Base-by-base conservation (phyloP, 2,329 filamentous ascomycete species). In the Hortaea sp. region DNA sequence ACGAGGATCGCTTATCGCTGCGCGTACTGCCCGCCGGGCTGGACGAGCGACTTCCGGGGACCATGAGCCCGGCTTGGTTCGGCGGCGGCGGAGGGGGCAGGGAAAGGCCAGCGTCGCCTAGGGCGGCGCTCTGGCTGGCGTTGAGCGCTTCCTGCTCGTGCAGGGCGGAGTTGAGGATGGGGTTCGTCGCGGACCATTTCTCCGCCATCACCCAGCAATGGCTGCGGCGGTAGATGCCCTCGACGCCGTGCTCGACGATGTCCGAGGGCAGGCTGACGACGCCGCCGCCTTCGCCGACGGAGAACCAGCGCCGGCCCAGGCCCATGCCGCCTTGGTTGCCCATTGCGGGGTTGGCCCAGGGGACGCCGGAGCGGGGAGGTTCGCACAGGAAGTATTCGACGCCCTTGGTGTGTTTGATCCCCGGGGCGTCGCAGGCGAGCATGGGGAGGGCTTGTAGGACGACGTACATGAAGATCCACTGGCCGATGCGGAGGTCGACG, bases 311-410 rank as follows among this genome's bases (percentile, higher is more conserved):
- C 82, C 75, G 12, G 49, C 48, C 10, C 44, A 42, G 20, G 43
- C 49, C 9, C 61, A 63, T 44, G 74, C 71, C 34, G 62, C 65
- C 47, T 42, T 29, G 27, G 28, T 9, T 13, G 29, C 40, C 40
- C 6, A 78, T 77, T 44, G 84, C 82, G 40, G 58, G 51, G 30
- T 57, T 54, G 3, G 81, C 72, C 86, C 86, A 92, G 0, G 86
- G 85, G 0, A 79, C 73, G 45, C 81, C 81, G 12, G 82, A 82
- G 58, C 84, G 77, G 0, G 85, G 82, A 4, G 84, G 79, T 60
- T 87, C 75, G 63, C 85, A 89, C 29, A 90, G 71, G 69, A 90
- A 92, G 66, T 90, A 88, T 63, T 90, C 86, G 2, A 87, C 83
- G 1, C 77, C 81, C 43, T 87, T 78, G 0, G 79, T 83, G 61